Evolutionary conservation across 1,284 basidiomycete species (phyloP).

Genomic region (Ceraceosorus guamensis): DNA sequence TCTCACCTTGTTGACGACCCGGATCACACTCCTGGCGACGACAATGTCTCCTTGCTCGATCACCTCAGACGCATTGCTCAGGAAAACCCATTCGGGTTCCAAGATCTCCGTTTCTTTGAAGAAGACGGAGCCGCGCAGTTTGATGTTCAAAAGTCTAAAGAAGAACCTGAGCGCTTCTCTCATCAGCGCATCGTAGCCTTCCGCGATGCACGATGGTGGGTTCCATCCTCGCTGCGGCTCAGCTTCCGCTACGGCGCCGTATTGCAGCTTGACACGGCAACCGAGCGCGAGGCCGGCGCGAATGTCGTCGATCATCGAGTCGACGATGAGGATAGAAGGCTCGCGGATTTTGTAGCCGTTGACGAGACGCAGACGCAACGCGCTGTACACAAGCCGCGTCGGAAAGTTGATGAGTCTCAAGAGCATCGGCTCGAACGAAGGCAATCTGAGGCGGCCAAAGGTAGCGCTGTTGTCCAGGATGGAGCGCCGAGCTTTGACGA

Average conservation of each 20-base stretch:
- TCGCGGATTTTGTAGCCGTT: conserved; percentile 79
- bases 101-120: conserved; percentile 97
- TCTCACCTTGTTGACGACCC: conserved; percentile 37
- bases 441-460: conserved; percentile 78
- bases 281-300: conserved; percentile 86
- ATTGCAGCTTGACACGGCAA: conserved; percentile 88
- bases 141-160: conserved; percentile 90
- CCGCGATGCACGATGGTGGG: conserved; percentile 74
- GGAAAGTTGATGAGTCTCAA: conserved; percentile 90
- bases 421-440: conserved; percentile 86
- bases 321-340: conserved; percentile 75
- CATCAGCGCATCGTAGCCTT: conserved; percentile 82
- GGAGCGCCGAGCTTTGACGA: conserved; percentile 77
- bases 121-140: conserved; percentile 89
- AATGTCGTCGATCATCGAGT: conserved; percentile 90
- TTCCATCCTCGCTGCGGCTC: conserved; percentile 83
- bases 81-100: conserved; percentile 91
- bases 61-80: conserved; percentile 84
- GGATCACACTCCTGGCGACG: conserved; percentile 58
- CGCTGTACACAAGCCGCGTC: conserved; percentile 84
- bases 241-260: conserved; percentile 73
- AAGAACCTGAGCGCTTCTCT: conserved; percentile 81
- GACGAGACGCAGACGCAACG: conserved; percentile 77
- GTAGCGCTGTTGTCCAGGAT: conserved; percentile 70
- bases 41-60: conserved; percentile 80